Evolutionary conservation across 1,139 yeast genomes (phyloP), one percentile per base, ranked within the genome.

Genomic region (Pichiaceae sp.): DNA sequence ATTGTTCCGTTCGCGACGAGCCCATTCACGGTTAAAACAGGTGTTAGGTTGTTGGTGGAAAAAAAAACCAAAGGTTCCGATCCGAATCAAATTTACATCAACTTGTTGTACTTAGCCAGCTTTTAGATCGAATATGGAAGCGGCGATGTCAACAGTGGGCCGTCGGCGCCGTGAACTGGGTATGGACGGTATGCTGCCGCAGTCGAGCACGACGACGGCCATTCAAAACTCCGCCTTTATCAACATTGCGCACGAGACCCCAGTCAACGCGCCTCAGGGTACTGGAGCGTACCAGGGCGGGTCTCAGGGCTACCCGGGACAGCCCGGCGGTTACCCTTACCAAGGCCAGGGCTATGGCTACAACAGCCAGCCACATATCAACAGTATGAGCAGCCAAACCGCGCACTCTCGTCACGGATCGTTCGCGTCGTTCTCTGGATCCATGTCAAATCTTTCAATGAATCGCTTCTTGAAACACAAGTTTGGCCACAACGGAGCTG

Each of bases 181-280:
- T 26, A 16, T 37, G 18, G 44, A 46, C 8, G 40, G 43, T 30
- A 55, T 54, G 19, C 43, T 47, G 34, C 46, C 52, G 3, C 43
- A 43, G 19, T 41, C 52, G 20, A 36, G 57, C 39, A 45, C 66
- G 41, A 60, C 52, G 37, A 59, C 60, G 39, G 52, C 64, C 19
- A 42, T 67, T 28, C 57, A 54, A 34, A 63, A 62, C 21, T 47
- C 62, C 5, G 72, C 70, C 1, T 54, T 49, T 42, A 67, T 68
- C 20, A 70, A 66, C 38, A 54, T 68, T 11, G 43, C 60, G 8
- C 47, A 63, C 19, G 72, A 68, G 41, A 50, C 52, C 1, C 66
- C 56, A 2, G 17, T 63, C 6, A 46, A 54, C 6, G 48, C 24
- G 24, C 24, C 24, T 11, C 24, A 45, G 24, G 33, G 15, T 17